Base-by-base conservation (phyloP, 306 rosid species). In the Cicer pinnatifidum region DNA sequence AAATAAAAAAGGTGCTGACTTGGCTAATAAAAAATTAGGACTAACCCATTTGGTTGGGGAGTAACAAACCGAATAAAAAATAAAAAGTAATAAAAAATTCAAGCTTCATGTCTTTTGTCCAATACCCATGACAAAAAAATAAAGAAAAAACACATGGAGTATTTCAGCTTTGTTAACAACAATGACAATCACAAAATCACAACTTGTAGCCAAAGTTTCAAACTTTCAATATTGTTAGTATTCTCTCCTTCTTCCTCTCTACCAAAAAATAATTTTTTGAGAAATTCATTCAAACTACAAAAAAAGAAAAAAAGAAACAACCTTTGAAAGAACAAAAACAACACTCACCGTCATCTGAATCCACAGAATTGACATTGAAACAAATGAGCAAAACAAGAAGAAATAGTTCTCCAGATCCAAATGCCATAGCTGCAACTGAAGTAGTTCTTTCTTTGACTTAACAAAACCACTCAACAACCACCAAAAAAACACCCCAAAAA, bases 261-360 rank as follows among this genome's bases (percentile, higher is more conserved):
- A 47, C 71, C 15, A 38, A 11, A 0, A 28, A 28, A 76, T 15
- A 0, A 52, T 19, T 17, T 46, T 66, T 67, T 41, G 64, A 28
- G 28, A 43, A 17, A 51, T 44, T 54, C 67, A 58, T 48, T 41
- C 48, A 72, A 62, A 75, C 66, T 39, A 63, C 20, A 51, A 28
- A 9, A 69, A 43, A 11, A 43, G 4, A 4, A 45, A 7, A 61
- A 17, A 17, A 17, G 19, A 17, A 17, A 17, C 19, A 17, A 59
- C 45, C 67, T 45, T 28, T 46, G 46, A 60, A 50, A 76, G 11
- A 38, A 37, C 7, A 52, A 46, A 72, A 8, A 69, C 8, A 6
- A 75, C 53, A 76, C 97, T 90, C 85, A 95, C 99, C 97, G 59
- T 91, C 96, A 35, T 82, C 90, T 7, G 99, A 90, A 45, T 81